Percentiles rank a stretch among this genome's conserved stretches.
Conservation (phyloP, 2,329 filamentous ascomycete genomes). For the Chaetomium sp. region DNA sequence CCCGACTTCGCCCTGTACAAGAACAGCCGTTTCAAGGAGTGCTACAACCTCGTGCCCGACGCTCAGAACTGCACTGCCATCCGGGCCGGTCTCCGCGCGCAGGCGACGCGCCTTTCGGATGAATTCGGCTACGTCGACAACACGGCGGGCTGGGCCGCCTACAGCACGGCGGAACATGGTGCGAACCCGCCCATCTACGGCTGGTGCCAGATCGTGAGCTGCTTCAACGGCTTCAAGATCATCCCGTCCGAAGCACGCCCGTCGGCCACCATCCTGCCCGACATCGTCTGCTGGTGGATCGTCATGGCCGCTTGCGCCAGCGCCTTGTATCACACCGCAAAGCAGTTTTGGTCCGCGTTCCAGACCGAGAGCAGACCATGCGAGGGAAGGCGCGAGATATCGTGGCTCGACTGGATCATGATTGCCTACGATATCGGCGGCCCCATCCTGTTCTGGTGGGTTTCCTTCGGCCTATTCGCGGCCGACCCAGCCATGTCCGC, state of each 20-base stretch:
- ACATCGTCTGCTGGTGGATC: constrained; percentile 8
- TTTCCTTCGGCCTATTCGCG: neutral
- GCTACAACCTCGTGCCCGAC: neutral
- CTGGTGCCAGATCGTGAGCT: constrained; percentile 3
- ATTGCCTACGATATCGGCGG: neutral
- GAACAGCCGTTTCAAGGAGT: constrained; percentile 5
- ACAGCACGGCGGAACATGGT: neutral
- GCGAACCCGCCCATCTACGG: neutral
- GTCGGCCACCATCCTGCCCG: constrained; percentile 3
- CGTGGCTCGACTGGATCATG: neutral
- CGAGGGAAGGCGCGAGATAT: neutral
- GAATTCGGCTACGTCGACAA: constrained; percentile 3
- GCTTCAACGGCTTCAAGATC: neutral
- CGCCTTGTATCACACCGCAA: neutral
- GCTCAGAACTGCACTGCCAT: neutral
- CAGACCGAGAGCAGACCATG: neutral
- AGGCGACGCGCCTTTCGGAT: neutral
- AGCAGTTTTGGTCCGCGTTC: neutral
- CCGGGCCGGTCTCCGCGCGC: neutral
- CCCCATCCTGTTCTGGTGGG: constrained; percentile 4
- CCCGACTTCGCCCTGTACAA: constrained; percentile 6
- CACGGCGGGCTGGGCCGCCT: neutral
- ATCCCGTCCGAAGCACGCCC: neutral
- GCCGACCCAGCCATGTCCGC: neutral
- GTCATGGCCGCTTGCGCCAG: neutral